phyloP scores from a whole-genome alignment of 805 yeast species.

The Metschnikowia proteae region DNA sequence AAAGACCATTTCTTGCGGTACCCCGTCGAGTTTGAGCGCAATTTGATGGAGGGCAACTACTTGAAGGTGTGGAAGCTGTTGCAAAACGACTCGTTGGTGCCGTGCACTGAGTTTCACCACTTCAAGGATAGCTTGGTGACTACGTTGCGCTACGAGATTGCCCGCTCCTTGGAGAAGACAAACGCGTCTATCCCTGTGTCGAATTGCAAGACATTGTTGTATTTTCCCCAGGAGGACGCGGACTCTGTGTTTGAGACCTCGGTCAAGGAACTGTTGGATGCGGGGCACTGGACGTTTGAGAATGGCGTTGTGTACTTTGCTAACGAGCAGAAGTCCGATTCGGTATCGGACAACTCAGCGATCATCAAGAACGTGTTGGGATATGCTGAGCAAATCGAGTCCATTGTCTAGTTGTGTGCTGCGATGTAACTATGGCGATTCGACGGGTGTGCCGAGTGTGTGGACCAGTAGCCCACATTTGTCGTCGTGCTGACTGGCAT shows the following conservation, averaged over 20 bases:
- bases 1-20: constrained; percentile 60
- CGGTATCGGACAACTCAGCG: constrained; percentile 30
- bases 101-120: constrained; percentile 70
- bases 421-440: background rate
- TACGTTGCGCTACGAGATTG: constrained; percentile 83
- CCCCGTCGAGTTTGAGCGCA: constrained; percentile 85
- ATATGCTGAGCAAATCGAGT: constrained; percentile 89
- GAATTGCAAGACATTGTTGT: constrained; percentile 78
- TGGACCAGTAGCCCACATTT: too few relatives aligned
- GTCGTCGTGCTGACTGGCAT: too few relatives aligned
- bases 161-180: constrained; percentile 75
- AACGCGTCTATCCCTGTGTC: constrained; percentile 73
- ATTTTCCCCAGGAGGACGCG: constrained; percentile 48
- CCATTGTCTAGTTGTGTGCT: constrained; percentile 54
- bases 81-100: constrained; percentile 52
- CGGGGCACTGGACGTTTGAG: constrained; percentile 55
- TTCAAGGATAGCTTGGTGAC: constrained; percentile 71
- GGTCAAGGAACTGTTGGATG: constrained; percentile 32
- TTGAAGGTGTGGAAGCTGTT: constrained; percentile 83
- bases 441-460: too few relatives aligned
- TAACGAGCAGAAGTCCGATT: constrained; percentile 49
- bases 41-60: constrained; percentile 95
- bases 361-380: constrained; percentile 70
- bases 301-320: constrained; percentile 51
- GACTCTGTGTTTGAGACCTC: constrained; percentile 30